Percentiles rank a stretch among this genome's conserved stretches.
Conservation (phyloP, 2,329 filamentous ascomycete species). For the Penicillium vulpinum region DNA sequence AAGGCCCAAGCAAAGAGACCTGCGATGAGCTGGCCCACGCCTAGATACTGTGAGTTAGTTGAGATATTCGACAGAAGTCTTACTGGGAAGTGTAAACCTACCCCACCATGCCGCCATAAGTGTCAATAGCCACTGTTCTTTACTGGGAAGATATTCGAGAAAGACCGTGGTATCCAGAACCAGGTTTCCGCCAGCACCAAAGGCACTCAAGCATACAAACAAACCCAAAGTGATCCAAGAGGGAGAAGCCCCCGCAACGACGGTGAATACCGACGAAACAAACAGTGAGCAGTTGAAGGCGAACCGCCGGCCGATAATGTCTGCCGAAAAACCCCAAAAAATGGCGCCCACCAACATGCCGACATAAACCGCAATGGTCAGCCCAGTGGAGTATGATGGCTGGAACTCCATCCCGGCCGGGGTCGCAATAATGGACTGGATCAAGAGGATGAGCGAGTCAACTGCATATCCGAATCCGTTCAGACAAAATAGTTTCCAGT, state of each 20-base stretch:
- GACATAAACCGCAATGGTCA: conserved; percentile 44
- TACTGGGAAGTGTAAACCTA: background rate
- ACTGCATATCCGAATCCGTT: conserved; percentile 59
- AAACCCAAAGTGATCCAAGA: conserved; percentile 65
- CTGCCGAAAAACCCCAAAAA: conserved; percentile 68
- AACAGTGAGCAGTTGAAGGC: conserved; percentile 69
- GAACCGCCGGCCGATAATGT: conserved; percentile 66
- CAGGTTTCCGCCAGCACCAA: conserved; percentile 65
- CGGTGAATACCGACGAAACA: conserved; percentile 61
- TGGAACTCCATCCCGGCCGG: conserved; percentile 30
- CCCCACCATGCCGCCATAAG: conserved; percentile 40
- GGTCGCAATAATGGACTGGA: conserved; percentile 33
- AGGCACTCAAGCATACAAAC: conserved; percentile 63
- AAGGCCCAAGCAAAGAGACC: conserved; percentile 58
- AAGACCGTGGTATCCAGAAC: conserved; percentile 64
- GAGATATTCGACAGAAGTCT: background rate
- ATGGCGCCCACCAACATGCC: conserved; percentile 50
- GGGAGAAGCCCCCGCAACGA: conserved; percentile 66
- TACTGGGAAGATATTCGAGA: conserved; percentile 57
- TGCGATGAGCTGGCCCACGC: conserved; percentile 51
- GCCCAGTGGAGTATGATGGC: conserved; percentile 34
- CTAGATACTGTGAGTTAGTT: background rate
- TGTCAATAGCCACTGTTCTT: conserved; percentile 61
- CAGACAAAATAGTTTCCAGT: conserved; percentile 61
- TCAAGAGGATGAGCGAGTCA: conserved; percentile 40